These are phyloP conservation scores for Chrysanthemum makinoi DNA, from an alignment of 129 eudicot genomes.

Conservation along the genomic window DNA sequence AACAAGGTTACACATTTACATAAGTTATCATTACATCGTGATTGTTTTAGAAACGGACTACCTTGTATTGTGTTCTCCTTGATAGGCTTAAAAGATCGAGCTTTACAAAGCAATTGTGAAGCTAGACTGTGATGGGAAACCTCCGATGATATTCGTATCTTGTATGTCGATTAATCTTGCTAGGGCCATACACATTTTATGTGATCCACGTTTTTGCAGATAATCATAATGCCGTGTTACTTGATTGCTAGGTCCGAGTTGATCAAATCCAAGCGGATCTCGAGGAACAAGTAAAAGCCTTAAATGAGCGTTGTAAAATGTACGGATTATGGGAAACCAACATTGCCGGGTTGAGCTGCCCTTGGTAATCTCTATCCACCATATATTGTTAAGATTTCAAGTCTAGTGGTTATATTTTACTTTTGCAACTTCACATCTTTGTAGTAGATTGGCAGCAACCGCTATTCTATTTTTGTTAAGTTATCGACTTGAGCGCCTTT, in stretches of 20 bases:
- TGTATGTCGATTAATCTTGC: not conserved
- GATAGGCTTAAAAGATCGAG: constrained; percentile 91
- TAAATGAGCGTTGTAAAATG: constrained; percentile 83
- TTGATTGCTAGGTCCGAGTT: constrained; percentile 47
- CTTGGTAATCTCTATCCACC: constrained; percentile 49
- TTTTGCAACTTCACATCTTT: not conserved
- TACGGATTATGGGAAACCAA: constrained; percentile 86
- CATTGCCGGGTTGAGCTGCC: constrained; percentile 82
- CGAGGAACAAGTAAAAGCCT: constrained; percentile 70
- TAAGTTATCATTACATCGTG: not conserved
- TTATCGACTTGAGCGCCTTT: not conserved
- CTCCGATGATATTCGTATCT: not conserved
- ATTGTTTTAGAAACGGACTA: not conserved
- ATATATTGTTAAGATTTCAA: not conserved
- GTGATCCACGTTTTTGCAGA: not conserved
- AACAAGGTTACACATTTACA: not conserved
- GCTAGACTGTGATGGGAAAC: constrained; percentile 25
- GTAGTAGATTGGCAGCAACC: not conserved
- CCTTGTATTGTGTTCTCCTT: not conserved
- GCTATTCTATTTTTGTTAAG: constrained; percentile 6
- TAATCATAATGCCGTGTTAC: not conserved
- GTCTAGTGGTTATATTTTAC: constrained; percentile 1
- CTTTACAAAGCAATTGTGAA: constrained; percentile 74
- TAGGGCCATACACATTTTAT: not conserved
- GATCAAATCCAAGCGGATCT: constrained; percentile 63